A percentile compares a stretch with the other conserved stretches of the same genome.
These are phyloP conservation scores for Teunomyces stri DNA, from an alignment of 805 yeast species.

Conservation along the genomic window DNA sequence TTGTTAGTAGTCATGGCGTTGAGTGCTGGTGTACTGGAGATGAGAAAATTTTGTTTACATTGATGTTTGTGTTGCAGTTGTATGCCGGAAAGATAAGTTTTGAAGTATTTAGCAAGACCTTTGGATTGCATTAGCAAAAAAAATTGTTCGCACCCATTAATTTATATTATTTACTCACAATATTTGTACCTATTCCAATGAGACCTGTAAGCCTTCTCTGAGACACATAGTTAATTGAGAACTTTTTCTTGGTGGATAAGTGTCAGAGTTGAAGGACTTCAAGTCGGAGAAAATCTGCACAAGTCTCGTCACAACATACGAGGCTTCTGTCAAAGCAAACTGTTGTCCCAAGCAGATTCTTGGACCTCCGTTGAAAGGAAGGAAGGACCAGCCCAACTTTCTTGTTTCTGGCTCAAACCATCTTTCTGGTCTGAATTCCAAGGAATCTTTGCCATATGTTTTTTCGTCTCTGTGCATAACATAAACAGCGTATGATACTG, in stretches of 20 bases:
- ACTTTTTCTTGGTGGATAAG: constrained; percentile 13
- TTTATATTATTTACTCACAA: background rate
- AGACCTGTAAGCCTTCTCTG: constrained; percentile 19
- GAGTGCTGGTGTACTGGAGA: background rate
- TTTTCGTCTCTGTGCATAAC: constrained; percentile 18
- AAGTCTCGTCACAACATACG: constrained; percentile 28
- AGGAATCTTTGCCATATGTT: constrained; percentile 34
- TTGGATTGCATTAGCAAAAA: too few relatives aligned
- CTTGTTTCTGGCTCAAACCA: constrained; percentile 27
- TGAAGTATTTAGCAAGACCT: too few relatives aligned
- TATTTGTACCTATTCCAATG: background rate
- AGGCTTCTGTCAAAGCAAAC: constrained; percentile 37
- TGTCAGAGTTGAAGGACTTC: constrained; percentile 3
- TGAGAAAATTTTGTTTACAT: constrained; percentile 8
- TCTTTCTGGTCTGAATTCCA: constrained; percentile 37
- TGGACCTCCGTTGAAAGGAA: constrained; percentile 40
- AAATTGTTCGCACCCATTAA: too few relatives aligned
- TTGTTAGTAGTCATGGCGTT: constrained; percentile 6
- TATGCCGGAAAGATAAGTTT: background rate
- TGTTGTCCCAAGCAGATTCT: constrained; percentile 41
- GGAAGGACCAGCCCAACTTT: constrained; percentile 35
- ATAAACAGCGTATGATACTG: constrained; percentile 18
- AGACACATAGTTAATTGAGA: constrained; percentile 31
- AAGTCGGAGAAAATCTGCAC: constrained; percentile 30
- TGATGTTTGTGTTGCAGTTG: background rate